Percentiles rank a stretch among this genome's conserved stretches.
Evolutionary conservation across 148 eudicot species (phyloP).

Genomic region (Dianthus caryophyllus): DNA sequence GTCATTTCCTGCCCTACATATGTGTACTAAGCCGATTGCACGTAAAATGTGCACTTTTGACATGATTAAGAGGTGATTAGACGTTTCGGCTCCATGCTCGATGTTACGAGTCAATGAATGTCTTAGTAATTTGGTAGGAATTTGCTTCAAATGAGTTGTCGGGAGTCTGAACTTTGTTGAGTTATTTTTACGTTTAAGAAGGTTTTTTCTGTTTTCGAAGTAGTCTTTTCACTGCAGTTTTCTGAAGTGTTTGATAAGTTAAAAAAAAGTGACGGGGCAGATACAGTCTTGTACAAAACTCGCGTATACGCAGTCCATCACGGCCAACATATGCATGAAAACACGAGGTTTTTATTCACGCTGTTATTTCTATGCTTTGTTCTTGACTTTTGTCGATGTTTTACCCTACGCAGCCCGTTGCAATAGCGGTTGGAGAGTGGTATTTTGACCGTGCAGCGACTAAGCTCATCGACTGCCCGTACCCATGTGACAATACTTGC

Average conservation of each 20-base stretch:
- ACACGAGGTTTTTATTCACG: neutral
- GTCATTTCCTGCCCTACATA: conserved; percentile 16
- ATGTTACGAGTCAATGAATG: neutral
- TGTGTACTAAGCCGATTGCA: conserved; percentile 10
- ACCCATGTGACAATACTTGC: conserved; percentile 85
- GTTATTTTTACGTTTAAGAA: no score
- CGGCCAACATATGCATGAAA: no score
- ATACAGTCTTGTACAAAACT: no score
- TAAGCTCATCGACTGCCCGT: conserved; percentile 68
- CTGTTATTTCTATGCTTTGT: neutral
- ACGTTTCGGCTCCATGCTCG: neutral
- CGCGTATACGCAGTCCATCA: no score
- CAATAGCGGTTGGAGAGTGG: conserved; percentile 92
- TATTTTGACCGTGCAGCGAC: conserved; percentile 51
- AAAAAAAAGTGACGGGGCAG: no score
- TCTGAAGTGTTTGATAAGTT: no score
- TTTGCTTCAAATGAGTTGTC: no score
- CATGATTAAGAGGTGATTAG: neutral
- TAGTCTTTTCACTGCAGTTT: no score
- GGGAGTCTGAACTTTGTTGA: no score
- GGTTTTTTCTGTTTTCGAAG: no score
- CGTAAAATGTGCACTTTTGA: conserved; percentile 11
- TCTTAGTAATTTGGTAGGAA: no score
- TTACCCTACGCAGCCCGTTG: conserved; percentile 33
- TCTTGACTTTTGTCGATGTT: neutral